A percentile compares a stretch with the other conserved stretches of the same genome.
These are phyloP conservation scores for Phascolomyces articulosus DNA, from an alignment of 371 early-diverging fungal genomes.

Conservation along the genomic window DNA sequence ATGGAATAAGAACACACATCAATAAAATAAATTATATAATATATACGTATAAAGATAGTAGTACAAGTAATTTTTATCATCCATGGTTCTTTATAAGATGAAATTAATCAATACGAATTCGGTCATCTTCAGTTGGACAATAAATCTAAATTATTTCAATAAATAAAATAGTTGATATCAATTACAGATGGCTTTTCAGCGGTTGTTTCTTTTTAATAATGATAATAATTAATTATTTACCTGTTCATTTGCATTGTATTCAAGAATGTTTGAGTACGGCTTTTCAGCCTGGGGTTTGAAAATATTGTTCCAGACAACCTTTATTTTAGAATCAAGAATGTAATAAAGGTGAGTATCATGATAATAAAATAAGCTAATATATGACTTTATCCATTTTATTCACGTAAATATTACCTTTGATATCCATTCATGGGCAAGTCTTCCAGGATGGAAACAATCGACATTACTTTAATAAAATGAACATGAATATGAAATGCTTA, in stretches of 20 bases:
- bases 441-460: slow-evolving; percentile 20
- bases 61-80: too few relatives aligned
- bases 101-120: slow-evolving; percentile 11
- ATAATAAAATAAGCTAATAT: too few relatives aligned
- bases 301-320: slow-evolving; percentile 19
- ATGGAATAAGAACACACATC: too few relatives aligned
- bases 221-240: neutral
- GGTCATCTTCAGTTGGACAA: slow-evolving; percentile 19
- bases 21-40: too few relatives aligned
- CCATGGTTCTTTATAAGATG: too few relatives aligned
- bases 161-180: too few relatives aligned
- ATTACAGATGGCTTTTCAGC: too few relatives aligned
- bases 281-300: slow-evolving; percentile 9
- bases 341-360: neutral
- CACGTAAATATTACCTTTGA: neutral
- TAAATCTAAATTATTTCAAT: too few relatives aligned
- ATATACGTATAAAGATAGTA: too few relatives aligned
- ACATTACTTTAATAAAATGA: slow-evolving; percentile 6
- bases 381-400: too few relatives aligned
- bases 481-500: too few relatives aligned
- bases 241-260: slow-evolving; percentile 9
- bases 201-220: too few relatives aligned
- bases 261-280: neutral
- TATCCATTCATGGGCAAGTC: slow-evolving; percentile 12
- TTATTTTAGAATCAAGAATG: neutral